Percentiles rank a stretch among this genome's conserved stretches.
Conservation (phyloP, 345 rosid genomes). For the Cardiospermum halicacabum region DNA sequence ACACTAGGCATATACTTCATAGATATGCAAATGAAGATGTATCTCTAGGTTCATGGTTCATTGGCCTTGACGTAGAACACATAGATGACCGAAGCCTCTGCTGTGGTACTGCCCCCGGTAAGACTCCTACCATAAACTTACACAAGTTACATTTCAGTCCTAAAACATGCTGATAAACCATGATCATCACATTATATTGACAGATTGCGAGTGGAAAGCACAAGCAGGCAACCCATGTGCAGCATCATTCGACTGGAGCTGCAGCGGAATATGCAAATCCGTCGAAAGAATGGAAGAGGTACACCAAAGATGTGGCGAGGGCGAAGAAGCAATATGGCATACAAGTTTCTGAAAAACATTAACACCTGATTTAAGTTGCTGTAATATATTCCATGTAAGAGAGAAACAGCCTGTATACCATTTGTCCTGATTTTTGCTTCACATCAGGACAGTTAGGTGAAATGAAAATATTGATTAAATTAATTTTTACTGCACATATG, state of each 20-base stretch:
- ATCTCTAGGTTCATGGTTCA: conserved; percentile 93
- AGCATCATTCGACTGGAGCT: conserved; percentile 79
- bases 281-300: conserved; percentile 69
- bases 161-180: background rate
- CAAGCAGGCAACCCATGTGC: conserved; percentile 79
- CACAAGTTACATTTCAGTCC: too few relatives aligned
- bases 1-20: conserved; percentile 71
- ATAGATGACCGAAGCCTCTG: conserved; percentile 93
- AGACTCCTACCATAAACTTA: background rate
- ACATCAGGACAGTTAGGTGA: conserved; percentile 37
- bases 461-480: conserved; percentile 28
- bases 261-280: conserved; percentile 72
- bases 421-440: conserved; percentile 42
- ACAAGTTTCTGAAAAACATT: conserved; percentile 58
- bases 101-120: conserved; percentile 92
- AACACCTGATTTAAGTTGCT: background rate
- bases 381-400: conserved; percentile 22
- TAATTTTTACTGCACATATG: conserved; percentile 30
- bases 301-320: conserved; percentile 71
- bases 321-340: conserved; percentile 78
- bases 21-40: conserved; percentile 94
- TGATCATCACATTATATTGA: background rate
- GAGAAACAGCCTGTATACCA: too few relatives aligned
- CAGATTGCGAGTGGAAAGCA: conserved; percentile 81
- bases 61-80: conserved; percentile 91